Conservation (phyloP, 2,329 filamentous ascomycete genomes). For the Apiospora hydei region DNA sequence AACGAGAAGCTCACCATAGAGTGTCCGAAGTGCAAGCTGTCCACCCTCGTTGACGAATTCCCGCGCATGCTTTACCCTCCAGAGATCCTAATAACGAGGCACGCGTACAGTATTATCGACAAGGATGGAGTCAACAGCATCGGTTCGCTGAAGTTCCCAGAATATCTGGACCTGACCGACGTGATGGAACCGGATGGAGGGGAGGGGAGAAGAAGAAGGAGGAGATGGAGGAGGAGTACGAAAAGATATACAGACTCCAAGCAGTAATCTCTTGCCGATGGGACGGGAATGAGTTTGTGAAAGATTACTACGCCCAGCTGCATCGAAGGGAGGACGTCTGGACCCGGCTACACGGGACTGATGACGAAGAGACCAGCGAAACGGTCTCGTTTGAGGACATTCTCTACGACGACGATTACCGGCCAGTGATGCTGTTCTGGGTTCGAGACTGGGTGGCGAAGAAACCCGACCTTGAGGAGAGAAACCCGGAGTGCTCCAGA, state of each 20-base stretch:
- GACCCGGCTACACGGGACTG: not conserved
- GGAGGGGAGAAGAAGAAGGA: not conserved
- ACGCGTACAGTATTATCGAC: not conserved
- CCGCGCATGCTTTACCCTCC: not conserved
- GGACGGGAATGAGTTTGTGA: not conserved
- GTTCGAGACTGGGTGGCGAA: not conserved
- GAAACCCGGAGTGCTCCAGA: not conserved
- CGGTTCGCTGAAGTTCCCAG: conserved; percentile 5
- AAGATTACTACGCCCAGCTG: not conserved
- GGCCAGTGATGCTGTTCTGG: not conserved
- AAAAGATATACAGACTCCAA: conserved; percentile 1
- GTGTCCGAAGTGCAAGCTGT: not conserved
- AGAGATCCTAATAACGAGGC: not conserved
- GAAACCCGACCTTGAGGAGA: not conserved
- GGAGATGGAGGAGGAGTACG: not conserved
- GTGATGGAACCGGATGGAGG: not conserved
- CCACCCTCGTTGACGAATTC: not conserved
- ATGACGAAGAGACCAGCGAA: not conserved
- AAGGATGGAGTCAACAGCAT: not conserved
- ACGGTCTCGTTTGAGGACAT: not conserved
- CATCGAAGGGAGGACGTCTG: not conserved
- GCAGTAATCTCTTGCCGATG: not conserved
- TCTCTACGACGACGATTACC: not conserved
- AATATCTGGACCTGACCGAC: conserved; percentile 11
- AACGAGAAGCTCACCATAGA: rapidly evolving